A percentile compares a stretch with the other conserved stretches of the same genome.
phyloP scores from a whole-genome alignment of 768 basidiomycete species.

The Serendipita sp. region DNA sequence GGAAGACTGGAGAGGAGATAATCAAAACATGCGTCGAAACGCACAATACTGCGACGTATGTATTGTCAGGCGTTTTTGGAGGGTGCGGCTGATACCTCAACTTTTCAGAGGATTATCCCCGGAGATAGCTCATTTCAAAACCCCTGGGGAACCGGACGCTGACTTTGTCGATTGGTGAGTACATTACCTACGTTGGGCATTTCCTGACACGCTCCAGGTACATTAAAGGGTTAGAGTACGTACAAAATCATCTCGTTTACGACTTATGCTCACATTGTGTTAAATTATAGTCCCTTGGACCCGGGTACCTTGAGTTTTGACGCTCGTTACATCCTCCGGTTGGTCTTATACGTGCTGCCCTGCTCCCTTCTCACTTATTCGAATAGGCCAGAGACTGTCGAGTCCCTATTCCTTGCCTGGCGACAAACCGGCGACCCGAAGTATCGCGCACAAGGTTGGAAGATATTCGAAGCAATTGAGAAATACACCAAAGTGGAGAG shows the following conservation, averaged over 20 bases:
- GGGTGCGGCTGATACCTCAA: too few species aligned
- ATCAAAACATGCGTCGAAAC: conserved; percentile 80
- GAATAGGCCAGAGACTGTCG: conserved; percentile 76
- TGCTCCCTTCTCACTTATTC: background rate
- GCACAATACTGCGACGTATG: conserved; percentile 69
- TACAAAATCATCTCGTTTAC: background rate
- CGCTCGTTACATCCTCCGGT: conserved; percentile 85
- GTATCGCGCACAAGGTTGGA: conserved; percentile 77
- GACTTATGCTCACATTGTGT: background rate
- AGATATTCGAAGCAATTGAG: conserved; percentile 79
- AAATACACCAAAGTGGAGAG: conserved; percentile 58
- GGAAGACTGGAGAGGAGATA: conserved; percentile 65
- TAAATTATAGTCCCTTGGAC: background rate
- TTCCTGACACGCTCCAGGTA: background rate
- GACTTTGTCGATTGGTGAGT: conserved; percentile 55
- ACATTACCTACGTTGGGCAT: conserved; percentile 27
- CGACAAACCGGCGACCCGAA: conserved; percentile 71
- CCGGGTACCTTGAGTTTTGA: conserved; percentile 36
- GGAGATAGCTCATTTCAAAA: conserved; percentile 78
- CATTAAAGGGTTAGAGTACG: background rate
- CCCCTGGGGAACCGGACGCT: conserved; percentile 33
- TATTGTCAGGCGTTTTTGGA: background rate
- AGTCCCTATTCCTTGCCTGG: conserved; percentile 83
- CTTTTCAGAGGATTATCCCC: conserved; percentile 58
- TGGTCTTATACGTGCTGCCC: conserved; percentile 13